Base-by-base conservation (phyloP, 2,329 filamentous ascomycete species). In the Pyrenochaeta sp. region DNA sequence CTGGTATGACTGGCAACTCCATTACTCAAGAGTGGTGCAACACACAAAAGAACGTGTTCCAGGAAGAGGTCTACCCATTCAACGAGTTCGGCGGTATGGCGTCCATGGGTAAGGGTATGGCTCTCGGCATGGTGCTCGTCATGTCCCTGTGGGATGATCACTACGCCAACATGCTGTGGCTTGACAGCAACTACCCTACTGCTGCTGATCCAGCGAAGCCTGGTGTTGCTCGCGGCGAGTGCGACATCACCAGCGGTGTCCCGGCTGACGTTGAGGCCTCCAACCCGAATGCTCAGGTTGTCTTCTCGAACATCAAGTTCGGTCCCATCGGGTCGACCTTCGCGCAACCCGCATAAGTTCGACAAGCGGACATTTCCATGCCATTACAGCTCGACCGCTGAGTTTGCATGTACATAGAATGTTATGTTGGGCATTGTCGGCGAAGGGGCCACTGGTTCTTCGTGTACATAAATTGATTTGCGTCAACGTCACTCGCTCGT, bases 161-260 rank as follows among this genome's bases (percentile, higher is more conserved):
- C 75, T 76, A 83, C 59, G 75, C 83, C 64, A 82, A 88, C 74
- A 91, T 91, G 87, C 82, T 88, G 66, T 91, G 89, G 89, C 83
- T 91, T 58, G 88, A 91, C 77, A 83, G 82, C 60, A 83, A 77
- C 66, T 88, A 84, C 76, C 87, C 87, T n/a, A 76, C 78, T 42
- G 67, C 72, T 43, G 59, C 48, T 32, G 65, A 72, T 33, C 40
- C 59, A 5, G 63, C 47, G 18, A 51, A 58, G 45, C 71, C 71
- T 35, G 73, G 73, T 51, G 63, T 68, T n/a, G 66, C 58, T 10
- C 64, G 73, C 32, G 73, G 73, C 3, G 63, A 60, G 12, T 69
- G 66, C 29, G 51, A 49, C 4, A 64, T 51, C 29, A 58, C 52
- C 7, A 61, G 61, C 18, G 73, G 73, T 14, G 57, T 56, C n/a